Percentiles rank a stretch among this genome's conserved stretches.
Evolutionary conservation across 257 asterid species (phyloP).

Genomic region (Fraxinus excelsior): DNA sequence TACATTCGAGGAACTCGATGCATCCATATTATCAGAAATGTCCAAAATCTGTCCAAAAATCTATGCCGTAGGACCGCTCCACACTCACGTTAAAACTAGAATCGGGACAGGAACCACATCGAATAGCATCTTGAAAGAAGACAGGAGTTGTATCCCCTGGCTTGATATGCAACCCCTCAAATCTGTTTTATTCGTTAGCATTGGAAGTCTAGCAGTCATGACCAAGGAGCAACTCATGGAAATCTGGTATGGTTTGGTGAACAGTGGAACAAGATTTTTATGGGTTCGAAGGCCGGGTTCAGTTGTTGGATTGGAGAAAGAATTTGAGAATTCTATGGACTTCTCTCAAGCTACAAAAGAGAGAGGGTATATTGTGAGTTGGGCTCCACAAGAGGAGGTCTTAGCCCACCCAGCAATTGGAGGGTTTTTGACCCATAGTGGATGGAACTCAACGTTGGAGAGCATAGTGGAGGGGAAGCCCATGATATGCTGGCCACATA

Average conservation of each 20-base stretch:
- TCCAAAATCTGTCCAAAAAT: slow-evolving; percentile 43
- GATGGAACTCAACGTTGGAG: slow-evolving; percentile 55
- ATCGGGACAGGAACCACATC: slow-evolving; percentile 5
- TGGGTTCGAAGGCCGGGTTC: slow-evolving; percentile 63
- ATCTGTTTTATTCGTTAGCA: slow-evolving; percentile 61
- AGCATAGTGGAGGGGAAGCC: slow-evolving; percentile 44
- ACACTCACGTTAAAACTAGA: slow-evolving; percentile 42
- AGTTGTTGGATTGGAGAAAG: slow-evolving; percentile 16
- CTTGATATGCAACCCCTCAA: slow-evolving; percentile 46
- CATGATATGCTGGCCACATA: slow-evolving; percentile 55
- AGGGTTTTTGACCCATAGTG: slow-evolving; percentile 44
- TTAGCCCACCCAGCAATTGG: slow-evolving; percentile 42
- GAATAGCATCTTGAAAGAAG: slow-evolving; percentile 56
- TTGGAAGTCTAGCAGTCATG: slow-evolving; percentile 51
- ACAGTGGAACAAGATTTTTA: slow-evolving; percentile 53
- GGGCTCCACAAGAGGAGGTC: slow-evolving; percentile 53
- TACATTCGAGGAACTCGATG: slow-evolving; percentile 67
- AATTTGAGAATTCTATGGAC: slow-evolving; percentile 26
- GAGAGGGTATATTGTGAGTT: slow-evolving; percentile 40
- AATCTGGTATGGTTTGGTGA: slow-evolving; percentile 57
- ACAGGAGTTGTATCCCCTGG: slow-evolving; percentile 55
- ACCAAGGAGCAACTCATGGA: slow-evolving; percentile 43
- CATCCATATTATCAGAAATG: slow-evolving; percentile 43
- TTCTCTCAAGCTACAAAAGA: slow-evolving; percentile 29
- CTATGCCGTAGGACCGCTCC: slow-evolving; percentile 71